phyloP scores from a whole-genome alignment of 2,329 filamentous ascomycete genomes.

The Diaporthe sp. region DNA sequence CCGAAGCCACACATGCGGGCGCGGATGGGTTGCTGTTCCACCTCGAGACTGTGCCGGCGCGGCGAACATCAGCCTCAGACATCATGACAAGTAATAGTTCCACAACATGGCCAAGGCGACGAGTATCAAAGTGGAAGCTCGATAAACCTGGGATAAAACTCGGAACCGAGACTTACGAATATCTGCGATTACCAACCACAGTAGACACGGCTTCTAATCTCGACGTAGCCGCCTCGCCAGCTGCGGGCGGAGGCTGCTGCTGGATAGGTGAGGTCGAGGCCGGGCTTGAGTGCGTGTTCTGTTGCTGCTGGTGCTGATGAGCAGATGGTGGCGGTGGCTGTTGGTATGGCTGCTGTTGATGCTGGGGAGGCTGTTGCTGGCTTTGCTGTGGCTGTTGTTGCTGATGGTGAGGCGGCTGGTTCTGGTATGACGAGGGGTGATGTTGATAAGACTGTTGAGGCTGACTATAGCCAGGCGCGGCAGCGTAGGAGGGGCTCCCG shows the following conservation, averaged over 20 bases:
- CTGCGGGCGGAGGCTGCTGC: slow-evolving; percentile 19
- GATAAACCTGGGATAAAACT: neutral
- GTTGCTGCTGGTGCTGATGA: slow-evolving; percentile 25
- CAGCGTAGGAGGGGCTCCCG: slow-evolving; percentile 27
- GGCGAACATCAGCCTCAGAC: slow-evolving; percentile 13
- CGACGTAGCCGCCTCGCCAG: neutral
- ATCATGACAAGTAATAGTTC: neutral
- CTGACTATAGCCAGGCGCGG: slow-evolving; percentile 27
- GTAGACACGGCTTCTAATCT: slow-evolving; percentile 34
- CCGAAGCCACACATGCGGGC: slow-evolving; percentile 99
- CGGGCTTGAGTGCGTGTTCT: slow-evolving; percentile 29
- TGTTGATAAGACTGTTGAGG: slow-evolving; percentile 33
- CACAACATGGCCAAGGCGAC: neutral
- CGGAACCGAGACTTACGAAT: slow-evolving; percentile 23
- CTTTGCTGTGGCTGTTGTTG: slow-evolving; percentile 23
- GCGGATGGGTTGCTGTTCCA: slow-evolving; percentile 90
- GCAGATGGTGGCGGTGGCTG: slow-evolving; percentile 25
- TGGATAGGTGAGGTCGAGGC: slow-evolving; percentile 17
- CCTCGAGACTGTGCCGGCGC: slow-evolving; percentile 67
- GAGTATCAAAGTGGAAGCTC: neutral
- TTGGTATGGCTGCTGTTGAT: slow-evolving; percentile 31
- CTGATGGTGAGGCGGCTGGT: slow-evolving; percentile 33
- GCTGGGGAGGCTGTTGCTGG: slow-evolving; percentile 23
- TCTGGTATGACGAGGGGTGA: slow-evolving; percentile 31
- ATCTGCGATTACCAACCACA: slow-evolving; percentile 31